These are phyloP conservation scores for Trichoderma oligosporum DNA, from an alignment of 2,329 filamentous ascomycete species.

Conservation along the genomic window DNA sequence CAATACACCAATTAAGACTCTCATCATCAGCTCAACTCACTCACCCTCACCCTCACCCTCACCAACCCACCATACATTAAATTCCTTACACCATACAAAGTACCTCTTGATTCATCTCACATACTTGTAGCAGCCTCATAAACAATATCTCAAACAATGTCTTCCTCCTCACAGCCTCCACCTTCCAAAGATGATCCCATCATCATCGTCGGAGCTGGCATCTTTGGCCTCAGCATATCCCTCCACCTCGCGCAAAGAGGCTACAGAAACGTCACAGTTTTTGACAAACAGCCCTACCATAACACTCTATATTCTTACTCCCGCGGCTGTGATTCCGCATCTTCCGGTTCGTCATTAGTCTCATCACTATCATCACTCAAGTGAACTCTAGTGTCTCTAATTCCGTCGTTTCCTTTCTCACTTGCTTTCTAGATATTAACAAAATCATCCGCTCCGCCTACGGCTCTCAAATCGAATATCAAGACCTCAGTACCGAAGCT, in stretches of 20 bases:
- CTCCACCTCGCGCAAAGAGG: slow-evolving; percentile 36
- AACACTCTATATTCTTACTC: slow-evolving; percentile 39
- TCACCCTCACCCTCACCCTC: too few species aligned
- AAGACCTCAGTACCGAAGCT: slow-evolving; percentile 43
- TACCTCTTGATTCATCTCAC: not conserved
- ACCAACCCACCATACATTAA: too few species aligned
- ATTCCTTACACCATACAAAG: too few species aligned
- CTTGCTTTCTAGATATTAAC: slow-evolving; percentile 31
- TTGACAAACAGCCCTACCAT: slow-evolving; percentile 46
- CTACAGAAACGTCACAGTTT: slow-evolving; percentile 45
- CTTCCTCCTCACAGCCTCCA: not conserved
- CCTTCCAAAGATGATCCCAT: slow-evolving; percentile 18
- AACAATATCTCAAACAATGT: not conserved
- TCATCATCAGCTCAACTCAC: too few species aligned
- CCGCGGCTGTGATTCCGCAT: slow-evolving; percentile 42
- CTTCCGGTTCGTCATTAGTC: slow-evolving; percentile 35
- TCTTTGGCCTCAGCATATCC: slow-evolving; percentile 37
- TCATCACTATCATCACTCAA: too few species aligned
- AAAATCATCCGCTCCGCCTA: slow-evolving; percentile 40
- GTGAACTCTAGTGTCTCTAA: not conserved
- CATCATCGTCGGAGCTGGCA: slow-evolving; percentile 28
- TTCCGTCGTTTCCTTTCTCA: too few species aligned
- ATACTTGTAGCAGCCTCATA: too few species aligned
- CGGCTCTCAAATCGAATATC: slow-evolving; percentile 42
- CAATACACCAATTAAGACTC: too few species aligned